These are phyloP conservation scores for Venturia aucupariae DNA, from an alignment of 2,329 filamentous ascomycete species.

Conservation along the genomic window DNA sequence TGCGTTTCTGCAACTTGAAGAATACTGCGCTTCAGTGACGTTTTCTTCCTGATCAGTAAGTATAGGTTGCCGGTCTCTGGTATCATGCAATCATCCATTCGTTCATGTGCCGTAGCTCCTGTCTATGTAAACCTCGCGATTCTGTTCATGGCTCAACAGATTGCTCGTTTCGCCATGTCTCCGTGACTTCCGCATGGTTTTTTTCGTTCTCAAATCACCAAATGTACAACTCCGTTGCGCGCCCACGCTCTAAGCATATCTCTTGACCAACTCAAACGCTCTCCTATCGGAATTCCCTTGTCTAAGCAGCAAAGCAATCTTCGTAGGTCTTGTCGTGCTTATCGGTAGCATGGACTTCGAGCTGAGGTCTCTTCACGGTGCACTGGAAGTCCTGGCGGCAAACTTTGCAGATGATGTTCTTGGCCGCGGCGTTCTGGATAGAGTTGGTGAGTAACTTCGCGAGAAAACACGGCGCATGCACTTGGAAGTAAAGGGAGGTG, in stretches of 20 bases:
- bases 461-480: background rate
- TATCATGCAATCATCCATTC: no score
- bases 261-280: background rate
- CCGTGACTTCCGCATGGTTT: background rate
- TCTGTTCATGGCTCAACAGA: background rate
- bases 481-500: background rate
- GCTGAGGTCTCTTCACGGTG: conserved; percentile 63
- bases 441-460: background rate
- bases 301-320: conserved; percentile 51
- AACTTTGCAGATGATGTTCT: conserved; percentile 65
- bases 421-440: conserved; percentile 59
- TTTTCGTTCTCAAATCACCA: background rate
- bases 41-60: no score
- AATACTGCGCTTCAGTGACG: no score
- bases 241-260: background rate
- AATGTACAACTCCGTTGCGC: background rate
- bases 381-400: conserved; percentile 74
- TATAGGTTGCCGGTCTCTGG: no score
- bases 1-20: no score
- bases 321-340: conserved; percentile 65
- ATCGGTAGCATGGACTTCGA: conserved; percentile 63
- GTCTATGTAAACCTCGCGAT: background rate
- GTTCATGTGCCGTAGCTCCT: no score
- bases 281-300: background rate
- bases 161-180: background rate